A percentile compares a stretch with the other conserved stretches of the same genome.
Evolutionary conservation across 1,284 basidiomycete genomes (phyloP).

Genomic region (Ustilago xerochloae): DNA sequence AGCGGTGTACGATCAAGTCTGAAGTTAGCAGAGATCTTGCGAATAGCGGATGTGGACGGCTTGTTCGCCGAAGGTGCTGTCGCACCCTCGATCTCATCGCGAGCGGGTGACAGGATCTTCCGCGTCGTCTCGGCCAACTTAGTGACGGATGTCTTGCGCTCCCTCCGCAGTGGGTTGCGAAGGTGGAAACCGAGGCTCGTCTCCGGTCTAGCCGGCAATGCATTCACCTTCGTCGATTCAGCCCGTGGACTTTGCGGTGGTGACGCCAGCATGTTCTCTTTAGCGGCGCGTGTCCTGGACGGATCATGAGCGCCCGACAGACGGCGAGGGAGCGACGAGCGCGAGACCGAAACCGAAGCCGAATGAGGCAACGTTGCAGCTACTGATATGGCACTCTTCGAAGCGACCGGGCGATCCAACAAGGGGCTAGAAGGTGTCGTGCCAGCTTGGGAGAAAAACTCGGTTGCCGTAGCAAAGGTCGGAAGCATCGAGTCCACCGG

Average conservation of each 20-base stretch:
- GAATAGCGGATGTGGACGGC: constrained; percentile 16
- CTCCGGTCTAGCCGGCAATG: constrained; percentile 20
- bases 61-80: neutral
- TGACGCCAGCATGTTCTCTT: neutral
- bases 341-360: neutral
- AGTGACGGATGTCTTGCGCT: constrained; percentile 18
- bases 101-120: neutral
- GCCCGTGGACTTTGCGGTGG: constrained; percentile 13
- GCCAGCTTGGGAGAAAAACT: constrained; percentile 5
- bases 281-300: constrained; percentile 2
- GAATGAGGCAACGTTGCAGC: neutral
- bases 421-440: constrained; percentile 6
- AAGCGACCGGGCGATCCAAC: constrained; percentile 1
- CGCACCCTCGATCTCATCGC: neutral
- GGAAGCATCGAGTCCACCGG: constrained; percentile 19
- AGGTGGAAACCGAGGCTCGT: constrained; percentile 37
- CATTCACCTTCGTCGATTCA: neutral
- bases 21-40: constrained; percentile 26
- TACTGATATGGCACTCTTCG: constrained; percentile 3
- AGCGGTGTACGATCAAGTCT: constrained; percentile 7
- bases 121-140: neutral
- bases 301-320: constrained; percentile 24
- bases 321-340: constrained; percentile 23
- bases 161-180: constrained; percentile 32
- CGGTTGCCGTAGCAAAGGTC: constrained; percentile 20